These are phyloP conservation scores for Yarrowia phangngaensis DNA, from an alignment of 805 yeast genomes.

Conservation along the genomic window DNA sequence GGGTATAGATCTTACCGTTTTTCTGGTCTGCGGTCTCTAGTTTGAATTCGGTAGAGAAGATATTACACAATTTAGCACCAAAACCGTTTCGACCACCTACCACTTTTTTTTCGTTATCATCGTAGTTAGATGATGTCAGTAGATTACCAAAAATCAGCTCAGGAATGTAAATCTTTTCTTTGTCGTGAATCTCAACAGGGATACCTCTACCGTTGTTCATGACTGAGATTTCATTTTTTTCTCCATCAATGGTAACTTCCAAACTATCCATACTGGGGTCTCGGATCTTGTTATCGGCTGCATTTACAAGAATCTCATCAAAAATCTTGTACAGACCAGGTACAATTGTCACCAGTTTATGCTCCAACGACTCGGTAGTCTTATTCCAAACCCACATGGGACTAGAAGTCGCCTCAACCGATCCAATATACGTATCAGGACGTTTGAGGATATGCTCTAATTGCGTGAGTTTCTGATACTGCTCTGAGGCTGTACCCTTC, in stretches of 20 bases:
- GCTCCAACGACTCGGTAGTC: conserved; percentile 54
- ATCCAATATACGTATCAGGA: conserved; percentile 97
- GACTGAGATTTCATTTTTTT: conserved; percentile 68
- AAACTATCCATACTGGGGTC: conserved; percentile 86
- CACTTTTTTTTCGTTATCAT: conserved; percentile 90
- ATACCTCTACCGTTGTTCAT: conserved; percentile 94
- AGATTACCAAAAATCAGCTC: conserved; percentile 94
- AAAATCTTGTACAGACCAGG: conserved; percentile 96
- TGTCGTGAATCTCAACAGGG: conserved; percentile 86
- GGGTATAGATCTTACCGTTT: conserved; percentile 61
- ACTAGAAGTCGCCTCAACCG: conserved; percentile 75
- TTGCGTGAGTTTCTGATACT: conserved; percentile 91
- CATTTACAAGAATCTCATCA: conserved; percentile 95
- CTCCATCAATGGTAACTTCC: conserved; percentile 77
- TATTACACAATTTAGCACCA: conserved; percentile 96
- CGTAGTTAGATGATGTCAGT: conserved; percentile 91
- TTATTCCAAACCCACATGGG: conserved; percentile 84
- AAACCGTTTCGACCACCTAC: conserved; percentile 98
- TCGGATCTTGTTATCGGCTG: conserved; percentile 96
- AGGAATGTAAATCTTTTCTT: conserved; percentile 90
- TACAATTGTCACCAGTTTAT: conserved; percentile 63
- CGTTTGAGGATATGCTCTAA: conserved; percentile 93
- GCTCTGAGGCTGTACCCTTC: conserved; percentile 52
- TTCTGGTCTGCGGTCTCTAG: conserved; percentile 83
- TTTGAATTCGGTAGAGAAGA: conserved; percentile 81